Conservation (phyloP, 2,329 filamentous ascomycete species). For the Fusarium sp. region DNA sequence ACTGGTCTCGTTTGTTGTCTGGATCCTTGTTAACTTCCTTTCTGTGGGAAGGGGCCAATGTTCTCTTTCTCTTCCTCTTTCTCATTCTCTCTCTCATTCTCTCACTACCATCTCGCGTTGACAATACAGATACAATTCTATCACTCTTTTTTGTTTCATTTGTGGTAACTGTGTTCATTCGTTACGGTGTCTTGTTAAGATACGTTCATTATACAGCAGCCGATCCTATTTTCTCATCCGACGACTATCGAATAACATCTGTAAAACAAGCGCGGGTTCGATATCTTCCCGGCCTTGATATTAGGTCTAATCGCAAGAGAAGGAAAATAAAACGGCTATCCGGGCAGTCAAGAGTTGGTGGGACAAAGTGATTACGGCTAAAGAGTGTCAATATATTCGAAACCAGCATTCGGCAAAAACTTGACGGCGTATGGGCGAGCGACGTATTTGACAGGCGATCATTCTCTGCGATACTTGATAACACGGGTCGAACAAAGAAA, state of each 20-base stretch:
- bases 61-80: constrained; percentile 8
- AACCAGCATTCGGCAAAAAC: constrained; percentile 13
- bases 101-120: constrained; percentile 1
- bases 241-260: background rate
- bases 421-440: constrained; percentile 6
- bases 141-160: background rate
- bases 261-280: background rate
- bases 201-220: background rate
- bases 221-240: background rate
- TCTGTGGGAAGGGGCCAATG: constrained; percentile 29
- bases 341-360: background rate
- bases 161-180: background rate
- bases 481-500: background rate
- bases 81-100: background rate
- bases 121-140: background rate
- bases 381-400: constrained; percentile 5
- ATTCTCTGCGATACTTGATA: background rate
- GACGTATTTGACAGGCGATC: background rate
- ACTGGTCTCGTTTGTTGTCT: constrained; percentile 1
- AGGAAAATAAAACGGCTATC: background rate
- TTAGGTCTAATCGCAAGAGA: background rate
- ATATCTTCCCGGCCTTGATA: constrained; percentile 1
- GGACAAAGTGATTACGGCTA: background rate
- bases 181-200: background rate
- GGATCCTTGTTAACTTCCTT: no score